Base-by-base conservation (phyloP, 305 asterid species). In the Rubia peregrina region DNA sequence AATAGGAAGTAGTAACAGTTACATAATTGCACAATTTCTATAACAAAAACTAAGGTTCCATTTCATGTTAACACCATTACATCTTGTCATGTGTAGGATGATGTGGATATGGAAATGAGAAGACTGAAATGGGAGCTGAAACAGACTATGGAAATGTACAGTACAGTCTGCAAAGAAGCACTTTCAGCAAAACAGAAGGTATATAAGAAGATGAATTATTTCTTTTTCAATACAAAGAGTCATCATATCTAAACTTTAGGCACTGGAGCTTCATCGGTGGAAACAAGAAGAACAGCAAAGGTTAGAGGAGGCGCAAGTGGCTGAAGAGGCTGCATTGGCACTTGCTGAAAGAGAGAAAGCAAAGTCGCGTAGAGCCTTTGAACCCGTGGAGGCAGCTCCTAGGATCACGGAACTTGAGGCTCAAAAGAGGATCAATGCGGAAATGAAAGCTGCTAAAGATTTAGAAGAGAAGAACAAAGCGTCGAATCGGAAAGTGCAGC, bases 111-210 rank as follows among this genome's bases (percentile, higher is more conserved):
- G 59, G 87, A 83, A 78, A 80, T 83, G 87, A 78, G 80, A 76
- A 80, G 85, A 74, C 64, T 83, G 60, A 83, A 83, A 66, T 60
- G 60, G 73, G 85, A 83, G 74, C 83, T 83, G 68, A 83, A 80
- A 81, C 87, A 83, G 74, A 83, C 87, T 26, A 80, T 83, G 84
- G 82, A 80, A 74, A 80, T 80, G 84, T 83, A 83, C 48, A 80
- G 84, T 69, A 73, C 83, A 5, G 85, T 83, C 17, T 83, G 85
- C 83, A 83, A 74, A 72, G 85, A 83, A 71, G 87, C 87, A 49
- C 78, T 78, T 68, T 49, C 84, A 3, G 85, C 85, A 42, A 75
- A 74, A 76, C 80, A 83, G 24, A 80, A 76, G 87, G 86, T 75
- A 73, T 12, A 43, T n/a, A n/a, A 38, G 21, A 67, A 56, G 13